A percentile compares a stretch with the other conserved stretches of the same genome.
These are phyloP conservation scores for Mucor circinelloides DNA, from an alignment of 371 early-diverging fungal genomes.

Conservation along the genomic window DNA sequence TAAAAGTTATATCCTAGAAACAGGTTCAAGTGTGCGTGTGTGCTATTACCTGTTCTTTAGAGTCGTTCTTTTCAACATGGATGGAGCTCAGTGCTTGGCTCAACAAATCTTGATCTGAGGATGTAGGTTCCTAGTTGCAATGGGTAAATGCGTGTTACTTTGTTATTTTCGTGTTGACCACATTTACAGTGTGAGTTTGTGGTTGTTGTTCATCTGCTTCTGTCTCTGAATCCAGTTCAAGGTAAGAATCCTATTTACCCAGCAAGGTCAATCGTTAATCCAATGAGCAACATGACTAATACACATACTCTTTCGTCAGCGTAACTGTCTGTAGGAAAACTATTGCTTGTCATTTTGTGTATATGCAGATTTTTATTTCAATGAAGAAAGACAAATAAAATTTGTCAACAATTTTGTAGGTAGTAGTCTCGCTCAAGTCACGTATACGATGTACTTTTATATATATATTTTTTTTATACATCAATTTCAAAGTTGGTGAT, in stretches of 20 bases:
- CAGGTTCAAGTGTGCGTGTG: background rate
- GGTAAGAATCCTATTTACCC: background rate
- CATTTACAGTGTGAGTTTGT: background rate
- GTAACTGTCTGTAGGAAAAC: background rate
- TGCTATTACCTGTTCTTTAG: background rate
- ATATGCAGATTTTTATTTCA: background rate
- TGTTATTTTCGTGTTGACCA: background rate
- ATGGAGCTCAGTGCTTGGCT: background rate
- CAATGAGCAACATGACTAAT: background rate
- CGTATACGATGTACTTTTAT: too few species aligned
- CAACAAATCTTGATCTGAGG: background rate
- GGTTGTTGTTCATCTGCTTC: background rate
- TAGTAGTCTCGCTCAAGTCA: background rate
- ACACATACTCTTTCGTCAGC: background rate
- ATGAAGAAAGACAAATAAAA: background rate
- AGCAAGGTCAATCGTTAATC: too few species aligned
- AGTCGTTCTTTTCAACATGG: background rate
- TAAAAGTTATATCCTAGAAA: too few species aligned
- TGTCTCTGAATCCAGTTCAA: background rate
- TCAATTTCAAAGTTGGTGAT: conserved; percentile 63
- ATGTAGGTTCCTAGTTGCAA: background rate
- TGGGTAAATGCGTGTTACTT: background rate
- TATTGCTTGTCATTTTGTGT: background rate
- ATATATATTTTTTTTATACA: conserved; percentile 14
- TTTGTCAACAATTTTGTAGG: background rate